Evolutionary conservation across 768 basidiomycete species (phyloP).

Genomic region (Cystoderma amianthinum): DNA sequence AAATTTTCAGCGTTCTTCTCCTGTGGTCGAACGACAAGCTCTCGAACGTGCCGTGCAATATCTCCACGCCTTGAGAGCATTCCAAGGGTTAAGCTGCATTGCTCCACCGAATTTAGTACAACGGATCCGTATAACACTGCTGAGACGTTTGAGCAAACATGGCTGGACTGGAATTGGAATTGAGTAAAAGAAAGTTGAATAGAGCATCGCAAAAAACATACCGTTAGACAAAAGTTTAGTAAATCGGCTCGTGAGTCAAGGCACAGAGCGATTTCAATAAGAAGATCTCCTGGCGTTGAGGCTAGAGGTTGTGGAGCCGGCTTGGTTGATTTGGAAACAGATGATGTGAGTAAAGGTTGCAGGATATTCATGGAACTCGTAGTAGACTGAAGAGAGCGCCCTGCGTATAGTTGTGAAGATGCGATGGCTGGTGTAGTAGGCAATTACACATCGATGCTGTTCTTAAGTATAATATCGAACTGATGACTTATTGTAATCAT

Average conservation of each 20-base stretch:
- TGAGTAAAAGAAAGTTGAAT: background rate
- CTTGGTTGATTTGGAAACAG: background rate
- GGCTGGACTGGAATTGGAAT: constrained; percentile 37
- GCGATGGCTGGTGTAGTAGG: background rate
- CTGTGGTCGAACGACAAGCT: constrained; percentile 43
- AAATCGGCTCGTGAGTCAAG: constrained; percentile 48
- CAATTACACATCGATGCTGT: background rate
- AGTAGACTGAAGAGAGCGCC: no score
- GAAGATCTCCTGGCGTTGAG: constrained; percentile 47
- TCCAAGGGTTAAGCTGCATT: constrained; percentile 55
- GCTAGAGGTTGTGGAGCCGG: constrained; percentile 8
- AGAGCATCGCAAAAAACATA: constrained; percentile 27
- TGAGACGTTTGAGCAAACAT: constrained; percentile 43
- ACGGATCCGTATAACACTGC: constrained; percentile 57
- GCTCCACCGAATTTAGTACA: constrained; percentile 42
- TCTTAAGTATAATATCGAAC: background rate
- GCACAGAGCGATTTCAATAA: constrained; percentile 57
- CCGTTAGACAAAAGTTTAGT: constrained; percentile 53
- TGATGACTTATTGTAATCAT: background rate
- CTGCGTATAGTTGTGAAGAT: background rate
- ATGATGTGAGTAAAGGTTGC: constrained; percentile 1
- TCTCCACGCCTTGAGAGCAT: constrained; percentile 53
- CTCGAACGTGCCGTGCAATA: constrained; percentile 63
- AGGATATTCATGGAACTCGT: background rate
- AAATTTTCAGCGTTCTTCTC: constrained; percentile 15